Conservation (phyloP, 176 grass and related monocot genomes). For the Puccinellia tenuiflora region DNA sequence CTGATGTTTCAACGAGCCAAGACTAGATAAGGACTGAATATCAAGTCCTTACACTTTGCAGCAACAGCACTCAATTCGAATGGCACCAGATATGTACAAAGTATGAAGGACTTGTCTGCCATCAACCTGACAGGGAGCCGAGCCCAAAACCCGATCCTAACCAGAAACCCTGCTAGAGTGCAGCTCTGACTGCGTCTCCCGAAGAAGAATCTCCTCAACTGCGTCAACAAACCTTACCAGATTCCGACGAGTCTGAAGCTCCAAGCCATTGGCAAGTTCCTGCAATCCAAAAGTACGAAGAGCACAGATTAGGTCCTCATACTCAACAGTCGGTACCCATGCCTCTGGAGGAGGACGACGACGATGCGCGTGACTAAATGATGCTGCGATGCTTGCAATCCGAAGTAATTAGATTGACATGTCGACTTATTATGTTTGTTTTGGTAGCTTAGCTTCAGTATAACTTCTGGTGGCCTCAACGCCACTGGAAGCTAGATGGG, state of each 20-base stretch:
- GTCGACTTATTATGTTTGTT: background rate
- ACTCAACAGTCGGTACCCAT: background rate
- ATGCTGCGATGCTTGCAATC: background rate
- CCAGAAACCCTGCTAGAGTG: background rate
- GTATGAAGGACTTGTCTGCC: background rate
- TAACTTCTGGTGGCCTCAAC: background rate
- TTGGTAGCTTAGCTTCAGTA: background rate
- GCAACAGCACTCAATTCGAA: no score
- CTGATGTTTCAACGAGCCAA: background rate
- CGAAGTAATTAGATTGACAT: background rate
- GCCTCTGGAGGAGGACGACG: background rate
- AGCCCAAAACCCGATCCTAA: background rate
- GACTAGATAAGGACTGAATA: background rate
- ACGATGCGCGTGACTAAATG: background rate
- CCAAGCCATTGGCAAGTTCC: slow-evolving; percentile 70
- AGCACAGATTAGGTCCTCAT: background rate
- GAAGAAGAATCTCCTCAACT: slow-evolving; percentile 74
- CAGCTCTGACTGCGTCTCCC: slow-evolving; percentile 47
- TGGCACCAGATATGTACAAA: background rate
- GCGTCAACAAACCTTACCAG: slow-evolving; percentile 66
- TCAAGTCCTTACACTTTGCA: background rate
- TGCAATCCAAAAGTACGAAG: slow-evolving; percentile 14
- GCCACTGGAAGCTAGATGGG: no score
- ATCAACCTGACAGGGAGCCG: background rate
- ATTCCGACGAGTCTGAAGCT: slow-evolving; percentile 46